Percentiles rank a stretch among this genome's conserved stretches.
These are phyloP conservation scores for Daedaleopsis nitida DNA, from an alignment of 768 basidiomycete genomes.

Conservation along the genomic window DNA sequence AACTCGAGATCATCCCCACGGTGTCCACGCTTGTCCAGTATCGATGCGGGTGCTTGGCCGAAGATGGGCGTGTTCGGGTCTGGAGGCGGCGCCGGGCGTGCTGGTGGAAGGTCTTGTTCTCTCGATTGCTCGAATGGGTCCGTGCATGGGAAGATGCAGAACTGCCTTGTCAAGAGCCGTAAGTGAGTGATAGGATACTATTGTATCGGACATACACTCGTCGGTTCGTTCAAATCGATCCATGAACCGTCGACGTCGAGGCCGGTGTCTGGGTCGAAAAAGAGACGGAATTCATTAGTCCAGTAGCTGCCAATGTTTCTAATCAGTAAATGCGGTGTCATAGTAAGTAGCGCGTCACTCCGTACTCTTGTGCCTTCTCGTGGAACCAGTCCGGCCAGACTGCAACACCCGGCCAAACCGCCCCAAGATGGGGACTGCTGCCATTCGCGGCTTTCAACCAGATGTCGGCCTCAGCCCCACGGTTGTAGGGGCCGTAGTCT, in stretches of 20 bases:
- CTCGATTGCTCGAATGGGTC: conserved; percentile 61
- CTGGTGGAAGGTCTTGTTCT: conserved; percentile 54
- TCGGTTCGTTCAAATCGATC: conserved; percentile 79
- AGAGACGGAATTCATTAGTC: conserved; percentile 58
- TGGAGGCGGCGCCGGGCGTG: conserved; percentile 51
- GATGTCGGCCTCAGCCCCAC: conserved; percentile 53
- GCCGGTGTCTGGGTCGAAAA: conserved; percentile 55
- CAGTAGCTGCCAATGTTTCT: conserved; percentile 46
- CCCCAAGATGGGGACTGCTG: conserved; percentile 49
- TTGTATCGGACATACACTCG: conserved; percentile 43
- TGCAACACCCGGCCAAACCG: conserved; percentile 62
- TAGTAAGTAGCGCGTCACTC: conserved; percentile 8
- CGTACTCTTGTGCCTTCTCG: conserved; percentile 49
- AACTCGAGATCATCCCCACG: conserved; percentile 42
- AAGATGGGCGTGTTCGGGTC: conserved; percentile 57
- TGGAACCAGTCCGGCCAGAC: conserved; percentile 58
- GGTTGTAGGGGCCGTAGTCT: conserved; percentile 55
- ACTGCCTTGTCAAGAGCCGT: conserved; percentile 37
- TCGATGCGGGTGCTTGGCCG: conserved; percentile 17
- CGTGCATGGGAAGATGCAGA: conserved; percentile 62
- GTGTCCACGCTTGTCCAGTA: conserved; percentile 27
- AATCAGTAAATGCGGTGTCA: too few relatives aligned
- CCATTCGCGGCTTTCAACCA: conserved; percentile 68
- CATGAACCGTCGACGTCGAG: conserved; percentile 71
- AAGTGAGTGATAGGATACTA: background rate